phyloP scores from a whole-genome alignment of 352 stramenopile genomes.

The Phytophthora parvispora region DNA sequence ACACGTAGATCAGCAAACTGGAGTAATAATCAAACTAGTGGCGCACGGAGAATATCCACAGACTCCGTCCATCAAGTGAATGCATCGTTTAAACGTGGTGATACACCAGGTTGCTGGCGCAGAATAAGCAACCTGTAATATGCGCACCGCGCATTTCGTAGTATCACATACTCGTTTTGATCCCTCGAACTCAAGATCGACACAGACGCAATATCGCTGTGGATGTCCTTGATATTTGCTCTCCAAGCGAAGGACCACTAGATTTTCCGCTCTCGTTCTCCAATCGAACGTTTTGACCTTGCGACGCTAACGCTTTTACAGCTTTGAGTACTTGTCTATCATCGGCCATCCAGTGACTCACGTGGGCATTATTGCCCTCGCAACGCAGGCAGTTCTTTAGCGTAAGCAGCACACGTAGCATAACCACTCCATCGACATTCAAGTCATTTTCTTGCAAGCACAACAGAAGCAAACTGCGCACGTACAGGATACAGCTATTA shows the following conservation, averaged over 20 bases:
- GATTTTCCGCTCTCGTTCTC: slow-evolving; percentile 3
- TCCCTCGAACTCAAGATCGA: not conserved
- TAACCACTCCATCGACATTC: slow-evolving; percentile 30
- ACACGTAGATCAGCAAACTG: slow-evolving; percentile 11
- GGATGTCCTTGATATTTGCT: slow-evolving; percentile 64
- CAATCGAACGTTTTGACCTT: not conserved
- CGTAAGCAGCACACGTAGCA: slow-evolving; percentile 62
- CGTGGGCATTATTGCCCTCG: slow-evolving; percentile 34
- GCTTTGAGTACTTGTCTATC: slow-evolving; percentile 30
- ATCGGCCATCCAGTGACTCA: slow-evolving; percentile 41
- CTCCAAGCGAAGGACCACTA: slow-evolving; percentile 18
- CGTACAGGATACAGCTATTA: not conserved
- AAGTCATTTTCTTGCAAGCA: slow-evolving; percentile 33
- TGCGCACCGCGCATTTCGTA: not conserved
- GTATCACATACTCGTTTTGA: not conserved
- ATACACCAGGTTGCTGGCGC: not conserved
- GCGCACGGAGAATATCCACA: not conserved
- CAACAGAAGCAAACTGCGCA: slow-evolving; percentile 29
- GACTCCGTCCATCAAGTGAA: not conserved
- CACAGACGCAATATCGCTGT: slow-evolving; percentile 49
- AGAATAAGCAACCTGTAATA: not conserved
- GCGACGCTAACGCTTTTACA: slow-evolving; percentile 27
- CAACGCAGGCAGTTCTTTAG: slow-evolving; percentile 72
- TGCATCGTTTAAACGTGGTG: not conserved
- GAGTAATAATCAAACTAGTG: no score